Base-by-base conservation (phyloP, 2,329 filamentous ascomycete species). In the Berkeleyomyces rouxiae region DNA sequence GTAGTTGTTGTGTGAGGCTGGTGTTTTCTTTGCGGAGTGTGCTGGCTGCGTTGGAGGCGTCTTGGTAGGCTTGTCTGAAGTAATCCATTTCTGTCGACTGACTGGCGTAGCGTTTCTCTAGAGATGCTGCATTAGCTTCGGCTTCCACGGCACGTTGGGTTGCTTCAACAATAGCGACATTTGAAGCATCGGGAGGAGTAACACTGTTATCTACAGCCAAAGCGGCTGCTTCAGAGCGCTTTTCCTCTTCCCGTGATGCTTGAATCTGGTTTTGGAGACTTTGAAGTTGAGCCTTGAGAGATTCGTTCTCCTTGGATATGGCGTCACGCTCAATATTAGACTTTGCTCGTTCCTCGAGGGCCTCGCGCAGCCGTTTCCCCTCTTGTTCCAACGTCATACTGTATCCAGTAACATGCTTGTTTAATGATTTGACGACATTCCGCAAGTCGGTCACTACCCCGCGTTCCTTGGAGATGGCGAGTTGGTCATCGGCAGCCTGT, bases 21-120 rank as follows among this genome's bases (percentile, higher is more conserved):
- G 70, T 70, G 66, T 79, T 80, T 67, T 82, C 77, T 1, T 71
- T 68, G 23, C 72, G 71, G 2, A 82, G 71, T 13, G 75, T 73
- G 11, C 73, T 72, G 2, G 76, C 77, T 1, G 74, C 70, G 40
- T 76, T 75, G 7, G 80, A 82, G 0, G 79, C 78, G 31, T 79
- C 74, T 67, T 86, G 84, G 67, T 87, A 88, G 7, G 78, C 74
- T 3, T 76, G 75, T 61, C 81, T 78, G 10, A 77, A 73, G 67
- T 83, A 88, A 1, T 83, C 80, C 36, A 78, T 72, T 3, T 83
- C 80, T 11, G 73, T 74, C 37, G 78, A 71, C 1, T 70, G 66
- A 11, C 67, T 67, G 2, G 67, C 65, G 2, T 72, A 43, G 60
- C 72, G 74, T 67, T 75, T 75, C 66, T 78, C 72, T 3, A 60